Percentiles rank a stretch among this genome's conserved stretches.
These are phyloP conservation scores for Purpureocillium lavendulum DNA, from an alignment of 2,329 filamentous ascomycete genomes.

Conservation along the genomic window DNA sequence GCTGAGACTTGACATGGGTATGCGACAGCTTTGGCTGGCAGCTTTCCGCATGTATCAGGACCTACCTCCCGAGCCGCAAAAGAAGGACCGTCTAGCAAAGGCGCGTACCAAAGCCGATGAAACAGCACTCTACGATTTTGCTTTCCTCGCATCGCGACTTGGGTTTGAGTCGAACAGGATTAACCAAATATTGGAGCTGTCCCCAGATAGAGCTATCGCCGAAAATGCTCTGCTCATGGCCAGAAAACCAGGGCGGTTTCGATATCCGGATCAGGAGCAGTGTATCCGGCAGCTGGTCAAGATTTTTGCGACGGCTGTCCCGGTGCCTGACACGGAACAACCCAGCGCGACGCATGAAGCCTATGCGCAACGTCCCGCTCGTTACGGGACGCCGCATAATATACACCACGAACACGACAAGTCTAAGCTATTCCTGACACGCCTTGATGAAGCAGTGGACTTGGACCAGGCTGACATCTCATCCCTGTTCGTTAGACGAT, in stretches of 20 bases:
- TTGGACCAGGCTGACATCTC: too few species aligned
- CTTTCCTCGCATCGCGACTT: neutral
- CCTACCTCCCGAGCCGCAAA: neutral
- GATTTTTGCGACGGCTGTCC: neutral
- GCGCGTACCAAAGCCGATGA: neutral
- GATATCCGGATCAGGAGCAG: neutral
- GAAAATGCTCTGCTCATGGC: neutral
- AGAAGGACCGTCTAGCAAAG: neutral
- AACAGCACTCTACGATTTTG: neutral
- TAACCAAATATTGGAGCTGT: neutral
- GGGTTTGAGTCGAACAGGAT: neutral
- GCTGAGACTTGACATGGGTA: neutral
- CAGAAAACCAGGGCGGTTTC: neutral
- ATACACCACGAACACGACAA: too few species aligned
- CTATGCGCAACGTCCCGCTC: too few species aligned
- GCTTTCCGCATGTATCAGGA: neutral
- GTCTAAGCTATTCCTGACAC: too few species aligned
- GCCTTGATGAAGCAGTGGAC: too few species aligned
- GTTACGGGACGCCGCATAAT: too few species aligned
- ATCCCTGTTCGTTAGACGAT: too few species aligned
- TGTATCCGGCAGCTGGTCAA: neutral
- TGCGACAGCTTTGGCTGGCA: slow-evolving; percentile 1
- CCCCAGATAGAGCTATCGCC: neutral
- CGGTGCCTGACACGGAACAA: too few species aligned
- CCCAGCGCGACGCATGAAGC: too few species aligned